Conservation (phyloP, 2,329 filamentous ascomycete genomes). For the Penicillium sp. region DNA sequence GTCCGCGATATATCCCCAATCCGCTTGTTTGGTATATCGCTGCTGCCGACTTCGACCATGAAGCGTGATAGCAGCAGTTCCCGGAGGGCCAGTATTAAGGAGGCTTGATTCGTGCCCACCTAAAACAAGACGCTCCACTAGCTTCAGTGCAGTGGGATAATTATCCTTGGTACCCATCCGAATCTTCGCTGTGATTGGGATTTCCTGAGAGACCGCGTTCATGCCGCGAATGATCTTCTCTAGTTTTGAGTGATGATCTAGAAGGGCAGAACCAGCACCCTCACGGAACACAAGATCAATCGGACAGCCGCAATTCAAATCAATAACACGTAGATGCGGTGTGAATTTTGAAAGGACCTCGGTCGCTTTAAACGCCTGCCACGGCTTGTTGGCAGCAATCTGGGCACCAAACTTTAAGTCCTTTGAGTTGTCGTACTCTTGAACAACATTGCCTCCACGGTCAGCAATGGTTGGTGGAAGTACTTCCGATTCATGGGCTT, state of each 20-base stretch:
- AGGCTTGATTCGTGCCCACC: constrained; percentile 68
- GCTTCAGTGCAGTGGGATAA: constrained; percentile 69
- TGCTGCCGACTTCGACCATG: constrained; percentile 92
- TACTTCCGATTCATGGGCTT: constrained; percentile 80
- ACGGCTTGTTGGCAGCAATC: constrained; percentile 86
- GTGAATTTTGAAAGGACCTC: constrained; percentile 71
- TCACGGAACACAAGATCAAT: constrained; percentile 88
- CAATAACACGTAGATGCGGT: constrained; percentile 80
- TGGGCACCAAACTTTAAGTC: constrained; percentile 89
- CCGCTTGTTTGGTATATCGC: constrained; percentile 83
- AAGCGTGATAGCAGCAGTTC: constrained; percentile 89
- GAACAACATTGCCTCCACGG: constrained; percentile 51
- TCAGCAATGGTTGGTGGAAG: constrained; percentile 64
- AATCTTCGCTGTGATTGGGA: constrained; percentile 92
- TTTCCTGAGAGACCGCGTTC: constrained; percentile 84
- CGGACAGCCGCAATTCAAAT: constrained; percentile 94
- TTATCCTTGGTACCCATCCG: constrained; percentile 81
- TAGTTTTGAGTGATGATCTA: constrained; percentile 81
- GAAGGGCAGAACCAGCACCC: constrained; percentile 82
- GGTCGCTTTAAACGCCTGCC: constrained; percentile 81
- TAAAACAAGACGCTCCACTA: constrained; percentile 76
- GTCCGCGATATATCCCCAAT: constrained; percentile 92
- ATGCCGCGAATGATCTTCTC: constrained; percentile 95
- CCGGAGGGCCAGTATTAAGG: constrained; percentile 62
- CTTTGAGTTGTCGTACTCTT: constrained; percentile 71